Base-by-base conservation (phyloP, 148 eudicot genomes). In the Nepenthes mirabilis region DNA sequence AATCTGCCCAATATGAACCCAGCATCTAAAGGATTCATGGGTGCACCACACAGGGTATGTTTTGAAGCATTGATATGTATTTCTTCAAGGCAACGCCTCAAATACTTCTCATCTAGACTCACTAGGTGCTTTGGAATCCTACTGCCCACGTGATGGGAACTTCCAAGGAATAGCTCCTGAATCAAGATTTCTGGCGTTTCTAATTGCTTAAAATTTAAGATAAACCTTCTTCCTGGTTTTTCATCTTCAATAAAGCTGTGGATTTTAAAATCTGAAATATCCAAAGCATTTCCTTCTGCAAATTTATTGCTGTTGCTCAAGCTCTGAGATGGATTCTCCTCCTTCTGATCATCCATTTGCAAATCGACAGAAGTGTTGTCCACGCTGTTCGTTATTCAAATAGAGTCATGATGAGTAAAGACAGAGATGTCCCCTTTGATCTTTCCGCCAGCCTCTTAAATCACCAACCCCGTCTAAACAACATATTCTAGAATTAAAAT, bases 31-130 rank as follows among this genome's bases (percentile, higher is more conserved):
- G 69, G 50, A 14, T 54, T 48, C 37, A 47, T 23, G 3, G 56
- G 45, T 47, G 62, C 11, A 51, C 14, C 55, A 37, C 37, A 51
- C 33, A 79, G 55, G 53, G 68, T 50, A 52, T 73, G 56, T 64
- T 72, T 66, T 23, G 67, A n/a, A 43, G 83, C 75, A 59, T 35
- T 64, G 2, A 60, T 37, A 57, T 73, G 77, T 57, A 82, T 73
- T 51, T 48, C 33, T 55, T 76, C 72, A 13, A 82, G 76, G 76
- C 87, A 79, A 56, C 62, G 74, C 51, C 70, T 64, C 36, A 79
- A 64, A 66, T 77, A 82, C 62, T 67, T 77, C 52, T 82, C 87
- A 43, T 82, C 84, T 11, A 64, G 60, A 64, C 77, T 70, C 23
- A 77, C 62, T 23, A 75, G 34, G 52, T 70, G 75, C 53, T 64